Base-by-base conservation (phyloP, 2,329 filamentous ascomycete genomes). In the Beauveria brongniartii region DNA sequence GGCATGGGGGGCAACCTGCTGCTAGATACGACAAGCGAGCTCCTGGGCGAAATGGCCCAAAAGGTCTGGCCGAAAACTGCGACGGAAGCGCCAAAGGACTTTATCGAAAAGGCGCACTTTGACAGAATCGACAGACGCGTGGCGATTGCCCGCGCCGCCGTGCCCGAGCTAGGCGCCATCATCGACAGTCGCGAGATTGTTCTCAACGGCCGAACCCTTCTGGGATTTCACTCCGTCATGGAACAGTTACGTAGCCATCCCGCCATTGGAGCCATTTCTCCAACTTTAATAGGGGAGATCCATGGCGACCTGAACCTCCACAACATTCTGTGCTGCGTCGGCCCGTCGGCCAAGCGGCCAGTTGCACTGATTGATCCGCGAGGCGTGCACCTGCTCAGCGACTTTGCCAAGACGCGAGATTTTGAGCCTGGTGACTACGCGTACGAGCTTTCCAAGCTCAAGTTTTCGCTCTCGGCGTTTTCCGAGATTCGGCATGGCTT, bases 1-100 rank as follows among this genome's bases (percentile, higher is more conserved):
- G 67, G 63, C 66, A 64, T 68, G 66, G 66, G 64, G 53, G 64
- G 53, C 62, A 61, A 63, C 62, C 66, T 68, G 67, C 64, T 69
- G 65, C 62, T 67, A 59, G 24, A 55, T 12, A 53, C 37, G 6
- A 43, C 51, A 12, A 55, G 50, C 30, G 51, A 26, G 43, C 50
- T 61, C 1, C 22, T 61, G 8, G 51, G 51, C 7, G 51, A 61
- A 46, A 61, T 61, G 58, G 50, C 58, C 0, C 30, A 28, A n/a
- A 47, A n/a, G 22, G 58, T 61, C 16, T 61, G 58, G 58, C 50
- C 43, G 5, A 50, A 55, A n/a, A 43, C 43, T 1, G 43, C 40
- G 4, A 55, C 50, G 6, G 51, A 48, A 7, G 51, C 58, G 2
- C 51, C 50, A 6, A 9, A 7, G 1, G 51, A 61, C 16, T 61